Conservation (phyloP, 768 basidiomycete species). For the Amanita brunnescens region DNA sequence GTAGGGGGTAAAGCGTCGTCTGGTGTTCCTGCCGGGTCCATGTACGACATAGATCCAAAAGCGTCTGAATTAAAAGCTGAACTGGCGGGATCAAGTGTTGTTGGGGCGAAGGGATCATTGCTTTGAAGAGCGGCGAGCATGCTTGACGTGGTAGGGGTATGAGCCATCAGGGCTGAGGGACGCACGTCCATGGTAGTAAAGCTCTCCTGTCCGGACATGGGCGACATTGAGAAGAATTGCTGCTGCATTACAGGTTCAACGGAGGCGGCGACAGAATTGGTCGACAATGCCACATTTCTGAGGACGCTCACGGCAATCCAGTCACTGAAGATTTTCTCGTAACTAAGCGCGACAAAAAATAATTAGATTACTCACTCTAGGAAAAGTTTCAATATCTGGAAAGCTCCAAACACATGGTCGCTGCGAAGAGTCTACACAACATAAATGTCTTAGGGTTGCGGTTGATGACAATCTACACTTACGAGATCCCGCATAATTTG, state of each 20-base stretch:
- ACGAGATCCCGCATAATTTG: conserved; percentile 91
- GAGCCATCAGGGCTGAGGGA: conserved; percentile 55
- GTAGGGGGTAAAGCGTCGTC: conserved; percentile 54
- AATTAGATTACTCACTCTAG: conserved; percentile 55
- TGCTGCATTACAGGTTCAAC: conserved; percentile 91
- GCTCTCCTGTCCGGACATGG: conserved; percentile 83
- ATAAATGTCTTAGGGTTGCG: conserved; percentile 1
- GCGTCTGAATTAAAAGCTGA: conserved; percentile 59
- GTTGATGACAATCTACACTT: conserved; percentile 20
- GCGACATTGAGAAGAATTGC: conserved; percentile 77
- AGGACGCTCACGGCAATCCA: conserved; percentile 90
- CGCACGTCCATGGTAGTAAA: conserved; percentile 61
- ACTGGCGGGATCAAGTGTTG: conserved; percentile 56
- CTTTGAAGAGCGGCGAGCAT: conserved; percentile 85
- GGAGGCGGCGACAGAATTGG: conserved; percentile 85
- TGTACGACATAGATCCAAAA: conserved; percentile 65
- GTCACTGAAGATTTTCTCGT: conserved; percentile 43
- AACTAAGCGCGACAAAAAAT: conserved; percentile 8
- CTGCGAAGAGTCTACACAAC: conserved; percentile 75
- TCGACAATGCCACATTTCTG: conserved; percentile 78
- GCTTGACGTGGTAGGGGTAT: conserved; percentile 82
- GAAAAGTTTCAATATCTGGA: conserved; percentile 88
- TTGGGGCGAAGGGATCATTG: conserved; percentile 51
- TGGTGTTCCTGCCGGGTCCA: conserved; percentile 59
- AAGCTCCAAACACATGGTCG: conserved; percentile 87